Percentiles rank a stretch among this genome's conserved stretches.
phyloP scores from a whole-genome alignment of 345 rosid genomes.

The Populus davidiana region DNA sequence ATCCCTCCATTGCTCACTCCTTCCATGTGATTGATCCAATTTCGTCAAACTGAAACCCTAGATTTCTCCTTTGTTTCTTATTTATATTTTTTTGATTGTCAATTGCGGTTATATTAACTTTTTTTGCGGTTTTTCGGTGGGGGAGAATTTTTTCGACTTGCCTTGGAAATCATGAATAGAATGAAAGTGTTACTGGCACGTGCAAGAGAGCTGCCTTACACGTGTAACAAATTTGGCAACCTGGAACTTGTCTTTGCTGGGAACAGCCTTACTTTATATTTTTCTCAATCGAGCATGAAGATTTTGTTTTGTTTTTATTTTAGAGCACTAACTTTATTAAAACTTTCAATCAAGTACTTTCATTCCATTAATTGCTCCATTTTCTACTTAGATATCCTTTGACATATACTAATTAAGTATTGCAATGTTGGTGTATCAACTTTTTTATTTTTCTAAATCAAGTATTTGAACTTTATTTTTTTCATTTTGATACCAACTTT shows the following conservation, averaged over 20 bases:
- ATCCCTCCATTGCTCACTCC: constrained; percentile 87
- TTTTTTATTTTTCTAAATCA: too few species aligned
- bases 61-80: not conserved
- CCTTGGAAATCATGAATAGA: not conserved
- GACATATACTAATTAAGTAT: too few species aligned
- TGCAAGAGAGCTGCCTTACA: not conserved
- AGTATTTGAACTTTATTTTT: too few species aligned
- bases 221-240: not conserved
- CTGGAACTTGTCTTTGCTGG: not conserved
- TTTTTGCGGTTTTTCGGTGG: not conserved
- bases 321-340: too few species aligned
- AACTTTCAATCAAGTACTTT: too few species aligned
- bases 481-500: too few species aligned
- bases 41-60: constrained; percentile 8
- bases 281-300: too few species aligned
- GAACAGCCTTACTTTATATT: too few species aligned
- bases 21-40: constrained; percentile 45
- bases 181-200: not conserved
- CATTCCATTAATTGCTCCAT: too few species aligned
- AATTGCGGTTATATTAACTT: not conserved
- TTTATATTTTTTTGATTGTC: not conserved
- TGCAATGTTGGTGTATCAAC: too few species aligned
- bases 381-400: too few species aligned
- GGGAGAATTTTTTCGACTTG: not conserved
- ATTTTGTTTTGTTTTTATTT: too few species aligned